Percentiles rank a stretch among this genome's conserved stretches.
phyloP scores from a whole-genome alignment of 2,329 filamentous ascomycete genomes.

The Colletotrichum sp. region DNA sequence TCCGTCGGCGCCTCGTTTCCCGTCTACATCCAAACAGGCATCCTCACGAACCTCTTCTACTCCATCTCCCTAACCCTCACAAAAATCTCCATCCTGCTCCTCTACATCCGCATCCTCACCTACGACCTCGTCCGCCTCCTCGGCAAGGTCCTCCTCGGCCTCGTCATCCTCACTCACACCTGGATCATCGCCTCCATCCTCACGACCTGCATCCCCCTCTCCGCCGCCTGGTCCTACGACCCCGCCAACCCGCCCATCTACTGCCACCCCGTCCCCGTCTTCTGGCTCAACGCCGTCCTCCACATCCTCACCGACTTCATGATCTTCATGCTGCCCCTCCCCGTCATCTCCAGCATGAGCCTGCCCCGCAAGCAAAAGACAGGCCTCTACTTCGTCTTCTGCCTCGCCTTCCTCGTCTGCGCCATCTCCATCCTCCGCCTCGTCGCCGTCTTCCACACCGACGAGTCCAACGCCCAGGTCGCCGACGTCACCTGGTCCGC shows the following conservation, averaged over 20 bases:
- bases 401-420: constrained; percentile 46
- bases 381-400: constrained; percentile 40
- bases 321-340: constrained; percentile 39
- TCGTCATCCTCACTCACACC: constrained; percentile 23
- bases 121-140: constrained; percentile 29
- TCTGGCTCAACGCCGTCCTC: constrained; percentile 28
- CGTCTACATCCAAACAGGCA: constrained; percentile 10
- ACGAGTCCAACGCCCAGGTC: constrained; percentile 1
- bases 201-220: constrained; percentile 25
- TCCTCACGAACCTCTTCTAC: constrained; percentile 22
- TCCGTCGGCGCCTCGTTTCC: neutral
- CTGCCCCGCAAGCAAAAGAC: constrained; percentile 47
- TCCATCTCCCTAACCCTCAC: constrained; percentile 23
- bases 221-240: constrained; percentile 20
- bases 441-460: constrained; percentile 27
- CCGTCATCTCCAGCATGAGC: constrained; percentile 48
- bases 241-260: neutral
- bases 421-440: constrained; percentile 37
- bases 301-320: constrained; percentile 29
- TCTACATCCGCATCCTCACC: constrained; percentile 28
- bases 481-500: constrained; percentile 32
- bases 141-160: constrained; percentile 22
- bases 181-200: constrained; percentile 26
- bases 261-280: constrained; percentile 23
- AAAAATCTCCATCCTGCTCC: constrained; percentile 26